These are phyloP conservation scores for Backusella tarrabulga DNA, from an alignment of 192 early-diverging fungal species.

Conservation along the genomic window DNA sequence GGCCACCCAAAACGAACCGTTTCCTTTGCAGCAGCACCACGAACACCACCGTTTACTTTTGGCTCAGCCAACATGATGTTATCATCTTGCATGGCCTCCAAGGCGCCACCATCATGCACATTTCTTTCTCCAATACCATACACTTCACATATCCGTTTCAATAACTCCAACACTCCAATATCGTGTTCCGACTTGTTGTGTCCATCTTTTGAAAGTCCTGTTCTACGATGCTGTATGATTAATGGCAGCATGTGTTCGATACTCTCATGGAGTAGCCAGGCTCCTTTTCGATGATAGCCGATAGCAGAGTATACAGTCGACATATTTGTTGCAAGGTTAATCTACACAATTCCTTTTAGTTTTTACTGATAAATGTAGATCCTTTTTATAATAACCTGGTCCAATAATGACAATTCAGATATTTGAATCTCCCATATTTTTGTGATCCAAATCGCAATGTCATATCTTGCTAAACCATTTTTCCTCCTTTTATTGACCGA, in stretches of 20 bases:
- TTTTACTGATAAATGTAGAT: not conserved
- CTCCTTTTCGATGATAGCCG: conserved; percentile 28
- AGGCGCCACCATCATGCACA: conserved; percentile 23
- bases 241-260: conserved; percentile 20
- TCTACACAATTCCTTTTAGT: conserved; percentile 8
- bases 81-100: conserved; percentile 11
- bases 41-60: not conserved
- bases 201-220: not conserved
- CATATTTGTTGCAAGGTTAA: conserved; percentile 24
- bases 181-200: conserved; percentile 21
- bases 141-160: conserved; percentile 63
- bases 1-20: conserved; percentile 65
- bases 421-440: conserved; percentile 48
- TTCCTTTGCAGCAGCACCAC: conserved; percentile 5
- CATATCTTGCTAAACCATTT: conserved; percentile 45
- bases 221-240: conserved; percentile 24
- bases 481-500: conserved; percentile 21
- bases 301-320: conserved; percentile 15
- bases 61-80: not conserved
- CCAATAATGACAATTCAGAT: conserved; percentile 50
- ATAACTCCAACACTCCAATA: conserved; percentile 56
- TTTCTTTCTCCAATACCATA: conserved; percentile 57
- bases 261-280: conserved; percentile 27
- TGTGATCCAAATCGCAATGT: conserved; percentile 65
- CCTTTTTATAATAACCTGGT: conserved; percentile 50